Evolutionary conservation across 2,329 filamentous ascomycete genomes (phyloP), one percentile per base, ranked within the genome.

Genomic region (Fusarium staphyleae): DNA sequence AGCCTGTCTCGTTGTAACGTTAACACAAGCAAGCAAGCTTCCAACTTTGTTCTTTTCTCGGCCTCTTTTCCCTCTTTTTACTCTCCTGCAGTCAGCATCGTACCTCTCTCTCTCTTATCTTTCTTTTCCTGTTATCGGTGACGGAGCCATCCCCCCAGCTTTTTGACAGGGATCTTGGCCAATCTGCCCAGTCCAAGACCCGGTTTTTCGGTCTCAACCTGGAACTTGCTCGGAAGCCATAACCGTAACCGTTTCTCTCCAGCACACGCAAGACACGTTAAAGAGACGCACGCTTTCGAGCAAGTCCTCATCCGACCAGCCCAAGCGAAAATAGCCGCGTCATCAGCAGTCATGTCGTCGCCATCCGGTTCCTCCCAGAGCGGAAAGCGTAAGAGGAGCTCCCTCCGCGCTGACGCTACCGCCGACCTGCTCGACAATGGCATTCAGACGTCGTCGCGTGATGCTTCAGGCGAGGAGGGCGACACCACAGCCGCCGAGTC

Each of bases 401-500:
- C 78, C 53, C 82, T 81, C 57, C 74, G 79, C 62, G 73, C 76
- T 44, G 73, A 77, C 58, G 77, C 81, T 75, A 70, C 78, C 57
- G 70, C 76, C 57, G 62, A 65, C 55, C 49, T 69, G 57, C 50
- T 82, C 52, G 81, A 85, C 48, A 84, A 88, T 69, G 79, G 74
- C 55, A 70, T 86, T 42, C 81, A 87, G 63, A 85, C 89, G 29
- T 91, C 89, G 14, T 93, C 90, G 29, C 85, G 89, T 70, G 90
- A 96, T 77, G 90, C 89, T 55, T 93, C 90, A 13, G 89, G 82
- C 61, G 90, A 96, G 76, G 91, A 93, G 71, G 87, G 85, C 67
- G 87, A 89, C 67, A 90, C 90, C 63, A 87, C 87, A 13, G 84
- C 89, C 45, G 82, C 82, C 56, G 83, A 87, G 70, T 81, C 80